Percentiles rank a stretch among this genome's conserved stretches.
These are phyloP conservation scores for Candida xiaguanensis DNA, from an alignment of 805 yeast species.

Conservation along the genomic window DNA sequence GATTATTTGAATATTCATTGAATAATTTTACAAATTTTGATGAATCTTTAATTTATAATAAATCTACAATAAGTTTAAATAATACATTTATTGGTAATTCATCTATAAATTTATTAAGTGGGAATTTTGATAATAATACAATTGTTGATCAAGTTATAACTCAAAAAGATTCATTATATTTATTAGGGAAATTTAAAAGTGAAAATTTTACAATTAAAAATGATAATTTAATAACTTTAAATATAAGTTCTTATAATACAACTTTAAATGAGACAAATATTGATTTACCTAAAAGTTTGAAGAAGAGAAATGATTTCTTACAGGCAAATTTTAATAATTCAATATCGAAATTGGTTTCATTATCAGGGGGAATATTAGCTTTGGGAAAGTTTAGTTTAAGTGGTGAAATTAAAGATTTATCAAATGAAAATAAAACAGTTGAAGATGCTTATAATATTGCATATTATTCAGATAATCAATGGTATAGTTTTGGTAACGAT, in stretches of 20 bases:
- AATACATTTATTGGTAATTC: conserved; percentile 41
- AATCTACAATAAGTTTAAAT: conserved; percentile 22
- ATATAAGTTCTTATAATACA: conserved; percentile 25
- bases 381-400: conserved; percentile 29
- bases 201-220: conserved; percentile 27
- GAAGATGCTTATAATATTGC: conserved; percentile 33
- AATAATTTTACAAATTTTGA: conserved; percentile 53
- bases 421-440: conserved; percentile 24
- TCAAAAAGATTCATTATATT: conserved; percentile 33
- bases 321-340: conserved; percentile 31
- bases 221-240: conserved; percentile 24
- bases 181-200: conserved; percentile 46
- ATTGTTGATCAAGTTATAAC: conserved; percentile 27
- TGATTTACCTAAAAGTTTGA: conserved; percentile 8
- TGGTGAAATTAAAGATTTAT: conserved; percentile 24
- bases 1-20: conserved; percentile 77
- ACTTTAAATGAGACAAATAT: conserved; percentile 27
- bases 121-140: conserved; percentile 26
- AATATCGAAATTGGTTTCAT: conserved; percentile 18
- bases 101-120: conserved; percentile 33
- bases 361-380: conserved; percentile 20
- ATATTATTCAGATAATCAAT: conserved; percentile 32
- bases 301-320: conserved; percentile 21
- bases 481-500: conserved; percentile 42
- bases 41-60: conserved; percentile 21